Conservation (phyloP, 2,329 filamentous ascomycete genomes). For the Trichoderma polysporum region DNA sequence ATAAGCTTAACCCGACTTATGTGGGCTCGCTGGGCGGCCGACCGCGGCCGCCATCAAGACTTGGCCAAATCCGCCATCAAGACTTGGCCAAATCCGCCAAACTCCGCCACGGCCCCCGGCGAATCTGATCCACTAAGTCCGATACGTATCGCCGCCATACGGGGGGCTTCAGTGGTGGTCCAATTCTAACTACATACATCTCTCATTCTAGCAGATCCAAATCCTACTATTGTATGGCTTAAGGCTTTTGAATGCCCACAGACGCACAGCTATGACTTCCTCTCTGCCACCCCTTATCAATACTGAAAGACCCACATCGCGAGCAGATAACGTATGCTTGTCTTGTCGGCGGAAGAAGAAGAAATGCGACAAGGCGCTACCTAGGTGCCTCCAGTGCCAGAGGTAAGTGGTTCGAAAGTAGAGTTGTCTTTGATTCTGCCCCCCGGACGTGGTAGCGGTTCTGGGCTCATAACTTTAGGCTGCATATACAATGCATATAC, state of each 20-base stretch:
- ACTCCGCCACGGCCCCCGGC: not conserved
- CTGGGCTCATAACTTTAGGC: not conserved
- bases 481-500: conserved; percentile 14
- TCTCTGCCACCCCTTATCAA: not conserved
- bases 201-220: not conserved
- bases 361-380: conserved; percentile 17
- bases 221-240: not conserved
- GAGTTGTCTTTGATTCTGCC: not conserved
- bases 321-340: conserved; percentile 18
- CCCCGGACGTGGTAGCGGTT: not conserved
- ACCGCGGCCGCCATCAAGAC: not conserved
- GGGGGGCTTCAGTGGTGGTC: not conserved
- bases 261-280: not conserved
- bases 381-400: conserved; percentile 8
- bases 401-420: not conserved
- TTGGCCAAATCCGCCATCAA: not conserved
- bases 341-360: conserved; percentile 15
- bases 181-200: not conserved
- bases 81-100: not conserved
- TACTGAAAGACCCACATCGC: not conserved
- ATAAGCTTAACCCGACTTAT: not conserved
- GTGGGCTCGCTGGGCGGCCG: not conserved
- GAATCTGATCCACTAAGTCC: not conserved
- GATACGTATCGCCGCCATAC: not conserved
- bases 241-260: not conserved